phyloP scores from a whole-genome alignment of 805 yeast genomes.

The Saccharomycopsis sp. region DNA sequence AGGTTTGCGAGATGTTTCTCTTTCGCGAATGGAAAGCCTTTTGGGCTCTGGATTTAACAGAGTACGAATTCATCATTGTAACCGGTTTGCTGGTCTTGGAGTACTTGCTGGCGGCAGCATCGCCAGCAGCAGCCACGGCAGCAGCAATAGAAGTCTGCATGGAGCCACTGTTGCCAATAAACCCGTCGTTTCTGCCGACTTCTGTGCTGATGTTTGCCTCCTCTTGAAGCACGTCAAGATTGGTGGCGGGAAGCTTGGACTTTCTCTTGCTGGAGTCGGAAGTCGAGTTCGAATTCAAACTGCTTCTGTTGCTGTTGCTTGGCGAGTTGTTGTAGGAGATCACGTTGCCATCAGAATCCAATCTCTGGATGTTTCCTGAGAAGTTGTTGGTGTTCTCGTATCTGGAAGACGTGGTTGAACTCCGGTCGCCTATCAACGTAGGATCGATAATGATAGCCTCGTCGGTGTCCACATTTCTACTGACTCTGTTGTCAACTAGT shows the following conservation, averaged over 20 bases:
- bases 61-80: constrained; percentile 4
- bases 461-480: constrained; percentile 25
- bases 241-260: constrained; percentile 7
- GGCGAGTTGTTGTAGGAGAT: constrained; percentile 1
- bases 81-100: not conserved
- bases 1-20: constrained; percentile 16
- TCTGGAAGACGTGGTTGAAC: not conserved
- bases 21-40: constrained; percentile 18
- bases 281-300: constrained; percentile 1
- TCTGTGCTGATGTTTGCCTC: constrained; percentile 11
- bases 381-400: not conserved
- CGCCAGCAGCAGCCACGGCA: not conserved
- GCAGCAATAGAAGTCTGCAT: not conserved
- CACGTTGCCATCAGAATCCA: constrained; percentile 19
- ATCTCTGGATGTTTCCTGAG: constrained; percentile 18
- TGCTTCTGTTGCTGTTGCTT: constrained; percentile 4
- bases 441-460: not conserved
- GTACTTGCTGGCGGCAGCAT: not conserved
- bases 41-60: constrained; percentile 14
- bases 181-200: constrained; percentile 7
- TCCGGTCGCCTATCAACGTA: not conserved
- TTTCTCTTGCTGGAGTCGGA: constrained; percentile 12
- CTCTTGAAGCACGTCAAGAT: constrained; percentile 13
- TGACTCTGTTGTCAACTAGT: constrained; percentile 53
- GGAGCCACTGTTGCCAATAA: not conserved